Evolutionary conservation across 306 rosid species (phyloP).

Genomic region (Cicer yamashitae): DNA sequence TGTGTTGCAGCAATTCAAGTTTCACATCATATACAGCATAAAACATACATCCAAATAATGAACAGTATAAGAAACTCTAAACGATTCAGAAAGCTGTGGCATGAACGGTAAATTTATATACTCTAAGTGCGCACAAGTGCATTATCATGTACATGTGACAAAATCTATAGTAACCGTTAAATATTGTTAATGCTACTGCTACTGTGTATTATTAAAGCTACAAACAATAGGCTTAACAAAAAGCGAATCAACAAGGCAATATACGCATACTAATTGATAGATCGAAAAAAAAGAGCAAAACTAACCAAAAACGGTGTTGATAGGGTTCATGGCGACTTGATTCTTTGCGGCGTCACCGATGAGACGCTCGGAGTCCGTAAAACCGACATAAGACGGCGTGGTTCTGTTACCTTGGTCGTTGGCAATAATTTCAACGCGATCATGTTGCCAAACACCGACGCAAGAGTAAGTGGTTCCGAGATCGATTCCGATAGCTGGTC

Average conservation of each 20-base stretch:
- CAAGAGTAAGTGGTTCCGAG: constrained; percentile 76
- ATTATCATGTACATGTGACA: background rate
- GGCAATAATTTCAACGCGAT: constrained; percentile 73
- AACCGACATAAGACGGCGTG: constrained; percentile 74
- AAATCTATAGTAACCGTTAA: background rate
- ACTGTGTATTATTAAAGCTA: too few species aligned
- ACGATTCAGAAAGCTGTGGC: too few species aligned
- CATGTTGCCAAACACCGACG: constrained; percentile 80
- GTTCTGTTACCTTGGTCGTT: constrained; percentile 79
- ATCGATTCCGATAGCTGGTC: constrained; percentile 83
- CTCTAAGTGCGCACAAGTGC: background rate
- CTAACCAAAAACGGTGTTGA: constrained; percentile 78
- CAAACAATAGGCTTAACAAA: too few species aligned
- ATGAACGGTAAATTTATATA: background rate
- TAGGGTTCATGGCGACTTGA: constrained; percentile 84
- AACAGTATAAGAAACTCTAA: too few species aligned
- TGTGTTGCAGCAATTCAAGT: too few species aligned
- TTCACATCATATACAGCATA: too few species aligned
- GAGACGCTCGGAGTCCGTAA: constrained; percentile 62
- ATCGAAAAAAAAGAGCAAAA: background rate
- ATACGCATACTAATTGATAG: background rate
- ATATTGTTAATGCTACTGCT: too few species aligned
- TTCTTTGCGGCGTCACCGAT: constrained; percentile 79
- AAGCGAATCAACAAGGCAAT: background rate
- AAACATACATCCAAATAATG: too few species aligned